Evolutionary conservation across 495 filamentous ascomycete genomes (phyloP).

Genomic region (Talaromyces nanjingensis): DNA sequence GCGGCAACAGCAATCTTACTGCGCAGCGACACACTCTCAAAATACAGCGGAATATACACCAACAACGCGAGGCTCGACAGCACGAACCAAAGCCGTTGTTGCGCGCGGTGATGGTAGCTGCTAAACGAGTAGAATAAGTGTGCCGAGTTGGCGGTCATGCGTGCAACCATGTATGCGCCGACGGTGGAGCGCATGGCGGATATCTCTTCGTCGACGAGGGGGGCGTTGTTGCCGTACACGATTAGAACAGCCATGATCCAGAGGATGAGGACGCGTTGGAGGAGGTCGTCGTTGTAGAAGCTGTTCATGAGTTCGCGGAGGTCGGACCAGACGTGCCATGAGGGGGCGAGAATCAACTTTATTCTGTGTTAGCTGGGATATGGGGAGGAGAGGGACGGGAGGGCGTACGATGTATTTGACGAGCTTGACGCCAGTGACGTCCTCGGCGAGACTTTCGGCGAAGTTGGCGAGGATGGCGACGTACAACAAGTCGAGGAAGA

Average conservation of each 20-base stretch:
- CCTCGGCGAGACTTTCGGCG: slow-evolving; percentile 35
- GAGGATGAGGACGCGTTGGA: slow-evolving; percentile 38
- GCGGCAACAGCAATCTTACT: slow-evolving; percentile 33
- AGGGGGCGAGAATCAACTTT: slow-evolving; percentile 33
- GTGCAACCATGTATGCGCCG: slow-evolving; percentile 30
- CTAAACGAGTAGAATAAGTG: slow-evolving; percentile 30
- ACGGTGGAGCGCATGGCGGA: slow-evolving; percentile 33
- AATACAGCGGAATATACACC: slow-evolving; percentile 32
- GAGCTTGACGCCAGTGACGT: slow-evolving; percentile 37
- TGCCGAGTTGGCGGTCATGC: slow-evolving; percentile 19
- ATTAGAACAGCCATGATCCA: slow-evolving; percentile 41
- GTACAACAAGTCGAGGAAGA: slow-evolving; percentile 44
- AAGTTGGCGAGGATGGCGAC: slow-evolving; percentile 39
- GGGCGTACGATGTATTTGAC: slow-evolving; percentile 34
- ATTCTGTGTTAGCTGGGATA: slow-evolving; percentile 1
- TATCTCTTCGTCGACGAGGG: slow-evolving; percentile 32
- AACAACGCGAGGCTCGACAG: slow-evolving; percentile 24
- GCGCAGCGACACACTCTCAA: slow-evolving; percentile 26
- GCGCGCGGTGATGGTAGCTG: slow-evolving; percentile 30
- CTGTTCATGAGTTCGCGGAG: slow-evolving; percentile 41
- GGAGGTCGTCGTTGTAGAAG: slow-evolving; percentile 43
- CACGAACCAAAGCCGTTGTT: slow-evolving; percentile 28
- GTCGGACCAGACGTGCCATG: slow-evolving; percentile 44
- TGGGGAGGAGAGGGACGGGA: not conserved
- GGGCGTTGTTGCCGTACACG: slow-evolving; percentile 42